phyloP scores from a whole-genome alignment of 306 rosid species.

The Citrullus mucosospermus region DNA sequence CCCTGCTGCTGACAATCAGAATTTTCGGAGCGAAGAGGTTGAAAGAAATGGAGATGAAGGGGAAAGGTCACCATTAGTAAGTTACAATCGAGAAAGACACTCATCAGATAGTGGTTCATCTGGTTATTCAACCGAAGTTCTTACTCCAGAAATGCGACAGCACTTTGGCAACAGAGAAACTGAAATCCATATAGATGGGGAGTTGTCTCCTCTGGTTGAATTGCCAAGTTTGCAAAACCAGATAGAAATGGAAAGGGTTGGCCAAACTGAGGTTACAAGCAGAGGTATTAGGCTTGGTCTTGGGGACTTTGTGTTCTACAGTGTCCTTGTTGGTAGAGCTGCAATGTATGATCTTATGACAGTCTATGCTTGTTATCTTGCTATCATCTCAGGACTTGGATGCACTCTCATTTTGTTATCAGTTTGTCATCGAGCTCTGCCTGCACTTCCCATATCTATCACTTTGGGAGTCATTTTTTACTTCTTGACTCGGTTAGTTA shows the following conservation, averaged over 20 bases:
- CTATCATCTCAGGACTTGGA: conserved; percentile 78
- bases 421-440: conserved; percentile 61
- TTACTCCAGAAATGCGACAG: conserved; percentile 8
- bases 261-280: conserved; percentile 20
- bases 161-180: conserved; percentile 15
- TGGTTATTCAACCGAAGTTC: conserved; percentile 15
- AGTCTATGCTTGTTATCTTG: conserved; percentile 92
- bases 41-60: conserved; percentile 17
- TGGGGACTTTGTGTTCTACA: conserved; percentile 88
- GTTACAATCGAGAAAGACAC: conserved; percentile 17
- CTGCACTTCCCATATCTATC: conserved; percentile 86
- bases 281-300: conserved; percentile 88
- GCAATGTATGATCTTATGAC: conserved; percentile 98
- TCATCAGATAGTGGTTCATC: conserved; percentile 25
- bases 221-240: conserved; percentile 19
- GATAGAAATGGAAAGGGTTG: conserved; percentile 18
- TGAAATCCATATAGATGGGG: conserved; percentile 32
- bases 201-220: conserved; percentile 60
- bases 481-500: conserved; percentile 70
- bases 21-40: conserved; percentile 6
- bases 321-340: conserved; percentile 94
- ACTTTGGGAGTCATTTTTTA: conserved; percentile 71
- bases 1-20: conserved; percentile 11
- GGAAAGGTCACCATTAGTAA: conserved; percentile 53
- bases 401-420: conserved; percentile 86